Conservation (phyloP, 768 basidiomycete genomes). For the Mycena rosella region DNA sequence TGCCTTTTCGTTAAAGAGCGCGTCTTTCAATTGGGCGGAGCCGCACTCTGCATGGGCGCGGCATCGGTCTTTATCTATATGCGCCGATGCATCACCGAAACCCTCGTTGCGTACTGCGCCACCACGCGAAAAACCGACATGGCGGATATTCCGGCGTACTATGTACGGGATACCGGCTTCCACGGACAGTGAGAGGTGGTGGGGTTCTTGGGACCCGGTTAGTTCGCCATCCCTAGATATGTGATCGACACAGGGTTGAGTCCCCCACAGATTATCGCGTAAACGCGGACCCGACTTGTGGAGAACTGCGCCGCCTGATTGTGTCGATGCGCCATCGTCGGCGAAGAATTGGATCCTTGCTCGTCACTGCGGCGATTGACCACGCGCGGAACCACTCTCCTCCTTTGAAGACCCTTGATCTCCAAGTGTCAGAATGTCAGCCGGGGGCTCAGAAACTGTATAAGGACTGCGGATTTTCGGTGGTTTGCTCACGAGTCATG, state of each 20-base stretch:
- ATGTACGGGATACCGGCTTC: slow-evolving; percentile 28
- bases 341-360: slow-evolving; percentile 32
- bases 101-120: slow-evolving; percentile 12
- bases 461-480: slow-evolving; percentile 35
- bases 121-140: slow-evolving; percentile 18
- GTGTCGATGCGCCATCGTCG: slow-evolving; percentile 35
- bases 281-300: slow-evolving; percentile 7
- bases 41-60: neutral
- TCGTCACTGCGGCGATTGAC: slow-evolving; percentile 30
- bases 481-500: neutral
- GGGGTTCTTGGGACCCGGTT: slow-evolving; percentile 40
- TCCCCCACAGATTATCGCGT: slow-evolving; percentile 15
- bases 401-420: slow-evolving; percentile 26
- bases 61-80: neutral
- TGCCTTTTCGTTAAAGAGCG: neutral
- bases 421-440: slow-evolving; percentile 35
- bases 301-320: slow-evolving; percentile 40
- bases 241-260: neutral
- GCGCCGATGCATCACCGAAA: neutral
- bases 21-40: neutral
- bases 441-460: slow-evolving; percentile 36
- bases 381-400: slow-evolving; percentile 30
- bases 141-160: slow-evolving; percentile 28
- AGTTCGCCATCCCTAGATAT: neutral
- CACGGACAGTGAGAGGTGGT: slow-evolving; percentile 31